Conservation (phyloP, 352 stramenopile species). For the Phytophthora sp. region DNA sequence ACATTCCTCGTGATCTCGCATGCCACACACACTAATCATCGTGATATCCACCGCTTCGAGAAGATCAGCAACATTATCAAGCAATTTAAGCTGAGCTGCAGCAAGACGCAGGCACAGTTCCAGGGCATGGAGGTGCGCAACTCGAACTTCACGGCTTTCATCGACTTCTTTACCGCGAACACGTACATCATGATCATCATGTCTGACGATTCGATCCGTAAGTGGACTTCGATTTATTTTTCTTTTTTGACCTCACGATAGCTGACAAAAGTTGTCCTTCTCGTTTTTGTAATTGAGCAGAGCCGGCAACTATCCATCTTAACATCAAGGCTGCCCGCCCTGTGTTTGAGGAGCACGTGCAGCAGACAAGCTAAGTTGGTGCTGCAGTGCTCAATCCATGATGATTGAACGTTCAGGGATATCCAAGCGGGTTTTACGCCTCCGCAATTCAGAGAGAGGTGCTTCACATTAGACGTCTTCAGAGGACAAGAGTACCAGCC, state of each 20-base stretch:
- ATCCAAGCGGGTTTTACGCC: not conserved
- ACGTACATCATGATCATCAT: conserved; percentile 99
- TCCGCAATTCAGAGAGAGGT: not conserved
- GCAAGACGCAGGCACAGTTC: conserved; percentile 98
- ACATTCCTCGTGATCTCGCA: conserved; percentile 99
- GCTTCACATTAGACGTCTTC: not conserved
- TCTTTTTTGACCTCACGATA: not conserved
- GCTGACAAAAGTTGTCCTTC: conserved; percentile 1
- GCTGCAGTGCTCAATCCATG: no score
- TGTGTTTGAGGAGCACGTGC: conserved; percentile 97
- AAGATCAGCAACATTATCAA: conserved; percentile 99
- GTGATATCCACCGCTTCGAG: conserved; percentile 98
- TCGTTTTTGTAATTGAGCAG: conserved; percentile 35
- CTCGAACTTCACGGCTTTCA: conserved; percentile 98
- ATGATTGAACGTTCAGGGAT: no score
- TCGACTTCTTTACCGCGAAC: conserved; percentile 98
- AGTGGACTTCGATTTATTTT: conserved; percentile 1
- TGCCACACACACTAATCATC: conserved; percentile 90
- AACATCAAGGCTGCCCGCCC: conserved; percentile 97
- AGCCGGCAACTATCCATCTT: conserved; percentile 94
- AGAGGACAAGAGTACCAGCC: not conserved
- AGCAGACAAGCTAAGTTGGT: conserved; percentile 81
- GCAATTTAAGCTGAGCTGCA: conserved; percentile 99
- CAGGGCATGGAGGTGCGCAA: conserved; percentile 97
- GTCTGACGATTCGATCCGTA: conserved; percentile 90